A percentile compares a stretch with the other conserved stretches of the same genome.
Conservation (phyloP, 2,329 filamentous ascomycete species). For the Xylaria sp. region DNA sequence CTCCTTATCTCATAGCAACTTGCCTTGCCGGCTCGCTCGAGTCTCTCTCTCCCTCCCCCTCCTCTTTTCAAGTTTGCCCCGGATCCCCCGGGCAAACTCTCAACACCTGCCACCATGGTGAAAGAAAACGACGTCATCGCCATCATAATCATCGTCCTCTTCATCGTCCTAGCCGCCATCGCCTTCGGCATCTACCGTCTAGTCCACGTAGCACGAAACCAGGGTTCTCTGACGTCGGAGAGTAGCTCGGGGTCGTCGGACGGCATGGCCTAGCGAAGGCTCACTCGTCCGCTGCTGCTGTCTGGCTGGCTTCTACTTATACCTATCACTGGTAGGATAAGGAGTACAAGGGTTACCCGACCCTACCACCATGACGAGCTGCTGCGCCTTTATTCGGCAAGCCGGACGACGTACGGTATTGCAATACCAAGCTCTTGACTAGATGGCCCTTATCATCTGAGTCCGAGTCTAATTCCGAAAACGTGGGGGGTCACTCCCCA, state of each 20-base stretch:
- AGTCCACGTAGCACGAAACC: conserved; percentile 61
- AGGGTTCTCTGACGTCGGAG: conserved; percentile 42
- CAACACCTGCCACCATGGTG: conserved; percentile 56
- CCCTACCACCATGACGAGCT: not conserved
- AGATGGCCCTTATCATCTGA: not conserved
- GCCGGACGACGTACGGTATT: not conserved
- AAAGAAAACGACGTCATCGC: conserved; percentile 75
- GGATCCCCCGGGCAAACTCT: not conserved
- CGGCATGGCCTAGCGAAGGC: conserved; percentile 17
- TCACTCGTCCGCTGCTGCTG: not conserved
- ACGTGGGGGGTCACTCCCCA: not conserved
- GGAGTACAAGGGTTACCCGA: too few relatives aligned
- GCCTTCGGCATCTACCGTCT: conserved; percentile 72
- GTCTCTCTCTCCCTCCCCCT: not conserved
- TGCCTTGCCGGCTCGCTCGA: not conserved
- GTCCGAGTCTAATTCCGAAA: not conserved
- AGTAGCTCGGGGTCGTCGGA: conserved; percentile 40
- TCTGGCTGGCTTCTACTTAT: conserved; percentile 1
- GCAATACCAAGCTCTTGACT: not conserved
- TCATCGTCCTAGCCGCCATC: conserved; percentile 69
- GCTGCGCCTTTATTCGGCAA: not conserved
- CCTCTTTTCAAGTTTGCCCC: not conserved
- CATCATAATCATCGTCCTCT: conserved; percentile 74
- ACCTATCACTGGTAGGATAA: not conserved
- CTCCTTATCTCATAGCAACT: too few relatives aligned